These are phyloP conservation scores for Linaria vulgaris DNA, from an alignment of 257 asterid genomes.

Conservation along the genomic window DNA sequence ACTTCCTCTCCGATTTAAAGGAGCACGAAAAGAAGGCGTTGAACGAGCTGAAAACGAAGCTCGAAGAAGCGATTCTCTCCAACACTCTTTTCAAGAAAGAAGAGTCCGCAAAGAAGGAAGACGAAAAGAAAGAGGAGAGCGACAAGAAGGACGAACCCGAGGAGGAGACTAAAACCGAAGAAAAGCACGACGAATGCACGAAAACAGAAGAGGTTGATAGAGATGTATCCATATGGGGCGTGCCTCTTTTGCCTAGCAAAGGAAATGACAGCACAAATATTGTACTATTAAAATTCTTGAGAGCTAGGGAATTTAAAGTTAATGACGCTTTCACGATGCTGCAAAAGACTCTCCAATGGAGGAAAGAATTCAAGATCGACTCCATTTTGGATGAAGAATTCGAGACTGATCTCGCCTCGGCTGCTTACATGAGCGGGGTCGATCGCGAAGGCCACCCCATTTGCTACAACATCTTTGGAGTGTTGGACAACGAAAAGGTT, in stretches of 20 bases:
- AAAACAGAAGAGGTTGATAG: slow-evolving; percentile 25
- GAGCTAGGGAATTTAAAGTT: slow-evolving; percentile 77
- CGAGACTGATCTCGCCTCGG: slow-evolving; percentile 47
- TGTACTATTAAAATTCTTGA: slow-evolving; percentile 63
- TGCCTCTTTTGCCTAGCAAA: slow-evolving; percentile 58
- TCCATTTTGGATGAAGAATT: slow-evolving; percentile 57
- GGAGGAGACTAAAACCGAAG: slow-evolving; percentile 14
- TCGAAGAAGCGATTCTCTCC: slow-evolving; percentile 62
- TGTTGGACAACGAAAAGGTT: slow-evolving; percentile 46
- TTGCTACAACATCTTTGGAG: slow-evolving; percentile 77
- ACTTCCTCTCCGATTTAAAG: slow-evolving; percentile 58
- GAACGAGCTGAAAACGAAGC: slow-evolving; percentile 55
- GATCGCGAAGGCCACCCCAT: slow-evolving; percentile 70
- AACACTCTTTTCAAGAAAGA: slow-evolving; percentile 48
- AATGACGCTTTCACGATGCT: slow-evolving; percentile 68
- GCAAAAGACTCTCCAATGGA: slow-evolving; percentile 67
- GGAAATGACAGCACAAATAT: slow-evolving; percentile 58
- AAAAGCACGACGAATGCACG: slow-evolving; percentile 4
- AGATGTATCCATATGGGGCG: slow-evolving; percentile 69
- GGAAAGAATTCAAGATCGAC: slow-evolving; percentile 57
- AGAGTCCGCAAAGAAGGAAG: slow-evolving; percentile 25
- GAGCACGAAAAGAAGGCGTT: slow-evolving; percentile 67
- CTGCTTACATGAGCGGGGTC: slow-evolving; percentile 64
- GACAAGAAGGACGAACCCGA: slow-evolving; percentile 30
- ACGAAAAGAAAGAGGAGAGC: slow-evolving; percentile 25